These are phyloP conservation scores for Quercus lobata DNA, from an alignment of 331 rosid species.

Conservation along the genomic window DNA sequence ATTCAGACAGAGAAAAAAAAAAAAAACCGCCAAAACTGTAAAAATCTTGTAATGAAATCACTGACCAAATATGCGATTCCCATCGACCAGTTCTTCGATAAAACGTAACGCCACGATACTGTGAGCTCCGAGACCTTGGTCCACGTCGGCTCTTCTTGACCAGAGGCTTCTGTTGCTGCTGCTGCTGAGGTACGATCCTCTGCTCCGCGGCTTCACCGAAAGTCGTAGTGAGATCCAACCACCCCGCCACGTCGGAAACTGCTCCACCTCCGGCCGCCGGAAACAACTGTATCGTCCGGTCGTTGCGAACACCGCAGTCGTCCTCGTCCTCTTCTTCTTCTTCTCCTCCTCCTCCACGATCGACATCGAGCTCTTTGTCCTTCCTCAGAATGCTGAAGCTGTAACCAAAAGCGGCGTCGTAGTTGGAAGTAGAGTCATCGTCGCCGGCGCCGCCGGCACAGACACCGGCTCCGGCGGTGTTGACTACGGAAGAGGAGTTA, in stretches of 20 bases:
- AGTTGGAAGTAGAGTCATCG: slow-evolving; percentile 44
- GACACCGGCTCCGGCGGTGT: not conserved
- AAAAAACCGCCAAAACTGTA: not conserved
- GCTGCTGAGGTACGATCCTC: slow-evolving; percentile 27
- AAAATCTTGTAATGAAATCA: not conserved
- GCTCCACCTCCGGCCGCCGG: slow-evolving; percentile 25
- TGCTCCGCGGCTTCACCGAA: slow-evolving; percentile 32
- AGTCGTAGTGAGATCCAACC: not conserved
- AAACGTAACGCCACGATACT: slow-evolving; percentile 92
- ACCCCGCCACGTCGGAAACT: slow-evolving; percentile 3
- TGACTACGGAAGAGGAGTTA: slow-evolving; percentile 50
- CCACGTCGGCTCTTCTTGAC: slow-evolving; percentile 87
- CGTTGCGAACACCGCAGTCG: not conserved
- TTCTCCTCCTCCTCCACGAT: not conserved
- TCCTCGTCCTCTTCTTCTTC: slow-evolving; percentile 1
- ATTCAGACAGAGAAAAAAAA: not conserved
- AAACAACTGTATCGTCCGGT: slow-evolving; percentile 61
- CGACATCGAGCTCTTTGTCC: not conserved
- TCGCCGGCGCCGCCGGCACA: slow-evolving; percentile 7
- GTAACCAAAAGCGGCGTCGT: slow-evolving; percentile 38
- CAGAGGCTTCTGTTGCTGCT: slow-evolving; percentile 23
- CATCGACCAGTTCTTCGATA: slow-evolving; percentile 92
- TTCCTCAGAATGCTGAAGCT: slow-evolving; percentile 49
- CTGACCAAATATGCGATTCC: slow-evolving; percentile 98
- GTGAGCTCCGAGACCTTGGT: slow-evolving; percentile 88